These are phyloP conservation scores for Entomortierella lignicola DNA, from an alignment of 192 early-diverging fungal genomes.

Conservation along the genomic window DNA sequence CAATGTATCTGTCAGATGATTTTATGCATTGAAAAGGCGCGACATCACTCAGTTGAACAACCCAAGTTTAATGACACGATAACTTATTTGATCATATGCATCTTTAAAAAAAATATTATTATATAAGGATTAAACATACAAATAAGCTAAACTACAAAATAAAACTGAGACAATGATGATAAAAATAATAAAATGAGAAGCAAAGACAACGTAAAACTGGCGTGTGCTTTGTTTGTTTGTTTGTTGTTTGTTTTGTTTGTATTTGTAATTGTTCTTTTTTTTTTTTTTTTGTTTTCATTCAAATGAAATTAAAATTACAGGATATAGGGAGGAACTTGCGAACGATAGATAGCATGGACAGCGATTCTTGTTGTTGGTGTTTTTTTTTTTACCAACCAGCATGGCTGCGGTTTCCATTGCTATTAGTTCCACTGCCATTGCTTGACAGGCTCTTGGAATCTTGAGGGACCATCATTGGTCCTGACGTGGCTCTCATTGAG, in stretches of 20 bases:
- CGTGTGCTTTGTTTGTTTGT: conserved; percentile 13
- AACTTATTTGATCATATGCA: no score
- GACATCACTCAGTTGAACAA: no score
- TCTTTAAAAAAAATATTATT: no score
- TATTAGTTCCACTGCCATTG: conserved; percentile 7
- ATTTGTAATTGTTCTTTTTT: neutral
- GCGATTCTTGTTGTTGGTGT: neutral
- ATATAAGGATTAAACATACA: no score
- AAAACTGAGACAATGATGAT: no score
- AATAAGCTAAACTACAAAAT: no score
- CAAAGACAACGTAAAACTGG: neutral
- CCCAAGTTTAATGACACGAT: no score
- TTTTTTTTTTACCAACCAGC: conserved; percentile 23
- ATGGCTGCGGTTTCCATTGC: conserved; percentile 29
- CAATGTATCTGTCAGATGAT: no score
- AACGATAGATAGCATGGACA: neutral
- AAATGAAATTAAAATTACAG: conserved; percentile 6
- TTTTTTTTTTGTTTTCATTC: neutral
- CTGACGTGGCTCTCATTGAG: conserved; percentile 15
- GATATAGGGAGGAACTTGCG: conserved; percentile 1
- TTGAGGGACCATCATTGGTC: conserved; percentile 20
- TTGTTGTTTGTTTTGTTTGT: neutral
- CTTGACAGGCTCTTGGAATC: conserved; percentile 27
- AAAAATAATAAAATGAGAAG: neutral
- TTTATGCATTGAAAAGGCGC: no score